Conservation (phyloP, 1,284 basidiomycete species). For the Ganoderma boninense region DNA sequence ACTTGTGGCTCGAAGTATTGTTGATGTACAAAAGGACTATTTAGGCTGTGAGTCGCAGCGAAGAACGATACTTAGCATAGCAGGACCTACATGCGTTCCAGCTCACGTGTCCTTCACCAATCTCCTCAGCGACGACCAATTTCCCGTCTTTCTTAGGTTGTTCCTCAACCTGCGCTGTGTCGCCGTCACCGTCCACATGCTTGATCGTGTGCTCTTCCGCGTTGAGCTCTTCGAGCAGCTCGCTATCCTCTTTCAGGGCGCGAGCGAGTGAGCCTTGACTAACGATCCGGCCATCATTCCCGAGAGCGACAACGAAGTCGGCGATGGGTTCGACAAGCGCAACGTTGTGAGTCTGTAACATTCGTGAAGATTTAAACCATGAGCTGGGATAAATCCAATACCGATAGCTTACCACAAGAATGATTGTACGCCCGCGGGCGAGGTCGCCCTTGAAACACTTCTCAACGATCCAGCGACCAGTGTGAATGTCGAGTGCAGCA, state of each 20-base stretch:
- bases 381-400: not conserved
- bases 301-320: slow-evolving; percentile 68
- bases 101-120: slow-evolving; percentile 62
- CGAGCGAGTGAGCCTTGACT: slow-evolving; percentile 56
- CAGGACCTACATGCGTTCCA: slow-evolving; percentile 23
- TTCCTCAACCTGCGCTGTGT: not conserved
- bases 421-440: slow-evolving; percentile 71
- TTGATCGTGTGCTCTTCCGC: slow-evolving; percentile 39
- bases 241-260: slow-evolving; percentile 49
- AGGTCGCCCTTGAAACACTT: slow-evolving; percentile 77
- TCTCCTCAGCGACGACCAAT: slow-evolving; percentile 66
- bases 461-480: slow-evolving; percentile 78
- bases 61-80: not conserved
- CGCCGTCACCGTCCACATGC: not conserved
- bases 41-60: not conserved
- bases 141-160: slow-evolving; percentile 52
- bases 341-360: slow-evolving; percentile 46
- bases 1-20: not conserved
- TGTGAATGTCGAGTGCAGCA: slow-evolving; percentile 68
- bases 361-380: too few relatives aligned
- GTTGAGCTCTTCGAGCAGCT: slow-evolving; percentile 48
- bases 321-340: slow-evolving; percentile 70
- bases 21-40: slow-evolving; percentile 1
- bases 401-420: slow-evolving; percentile 69
- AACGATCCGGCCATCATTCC: slow-evolving; percentile 57